Conservation (phyloP, 306 rosid species). For the Begonia loranthoides region DNA sequence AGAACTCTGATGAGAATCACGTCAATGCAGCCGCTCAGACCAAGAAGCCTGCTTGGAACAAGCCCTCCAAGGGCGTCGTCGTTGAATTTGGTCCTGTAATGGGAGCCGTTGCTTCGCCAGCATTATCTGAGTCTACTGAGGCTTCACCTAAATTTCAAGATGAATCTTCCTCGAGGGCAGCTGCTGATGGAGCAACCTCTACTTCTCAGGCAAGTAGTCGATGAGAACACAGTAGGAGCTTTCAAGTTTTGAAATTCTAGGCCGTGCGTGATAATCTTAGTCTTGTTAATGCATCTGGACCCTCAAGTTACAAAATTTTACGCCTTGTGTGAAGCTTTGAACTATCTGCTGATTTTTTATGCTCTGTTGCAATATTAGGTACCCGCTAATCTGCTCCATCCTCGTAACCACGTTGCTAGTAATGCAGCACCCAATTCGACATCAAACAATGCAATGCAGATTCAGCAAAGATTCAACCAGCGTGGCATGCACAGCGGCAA, state of each 20-base stretch:
- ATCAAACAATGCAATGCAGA: conserved; percentile 22
- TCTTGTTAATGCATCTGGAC: neutral
- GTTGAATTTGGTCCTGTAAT: conserved; percentile 43
- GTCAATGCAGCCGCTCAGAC: conserved; percentile 36
- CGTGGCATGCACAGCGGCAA: conserved; percentile 25
- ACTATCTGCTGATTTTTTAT: conserved; percentile 6
- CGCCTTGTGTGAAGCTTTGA: too few relatives aligned
- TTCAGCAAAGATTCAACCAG: conserved; percentile 38
- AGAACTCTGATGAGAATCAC: conserved; percentile 20
- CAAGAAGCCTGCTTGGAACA: conserved; percentile 63
- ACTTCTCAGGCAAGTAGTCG: conserved; percentile 39
- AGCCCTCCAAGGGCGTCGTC: conserved; percentile 41
- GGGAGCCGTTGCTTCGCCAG: conserved; percentile 76
- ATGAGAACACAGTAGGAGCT: conserved; percentile 3
- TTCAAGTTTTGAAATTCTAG: neutral
- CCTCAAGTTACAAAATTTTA: neutral
- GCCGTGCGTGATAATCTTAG: neutral
- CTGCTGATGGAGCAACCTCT: conserved; percentile 27
- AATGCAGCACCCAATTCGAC: conserved; percentile 26
- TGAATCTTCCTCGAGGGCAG: conserved; percentile 34
- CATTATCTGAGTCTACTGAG: conserved; percentile 41
- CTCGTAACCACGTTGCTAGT: conserved; percentile 26
- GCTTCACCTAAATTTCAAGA: conserved; percentile 29
- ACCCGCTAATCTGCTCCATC: conserved; percentile 25
- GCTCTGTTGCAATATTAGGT: conserved; percentile 30